Evolutionary conservation across 1,139 yeast genomes (phyloP).

Genomic region (Diutina neorugosa): DNA sequence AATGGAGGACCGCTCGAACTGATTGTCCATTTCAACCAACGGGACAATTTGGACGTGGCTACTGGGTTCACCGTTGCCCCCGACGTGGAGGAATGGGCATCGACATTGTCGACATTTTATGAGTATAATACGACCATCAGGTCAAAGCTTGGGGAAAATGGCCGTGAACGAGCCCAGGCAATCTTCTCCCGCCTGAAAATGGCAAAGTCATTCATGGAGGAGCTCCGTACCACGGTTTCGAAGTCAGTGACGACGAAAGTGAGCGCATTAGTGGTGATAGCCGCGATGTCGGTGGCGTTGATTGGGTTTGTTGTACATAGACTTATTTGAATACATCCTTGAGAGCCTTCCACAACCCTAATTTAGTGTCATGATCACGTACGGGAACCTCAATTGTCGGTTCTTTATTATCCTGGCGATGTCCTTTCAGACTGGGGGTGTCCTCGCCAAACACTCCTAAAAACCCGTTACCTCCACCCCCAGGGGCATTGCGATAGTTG

Average conservation of each 20-base stretch:
- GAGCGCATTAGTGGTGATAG: neutral
- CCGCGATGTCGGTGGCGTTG: neutral
- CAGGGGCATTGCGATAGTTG: neutral
- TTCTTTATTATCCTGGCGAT: neutral
- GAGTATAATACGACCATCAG: neutral
- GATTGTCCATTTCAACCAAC: constrained; percentile 25
- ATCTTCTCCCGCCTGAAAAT: neutral
- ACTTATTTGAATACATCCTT: neutral
- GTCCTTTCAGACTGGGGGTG: neutral
- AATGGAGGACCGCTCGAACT: constrained; percentile 94
- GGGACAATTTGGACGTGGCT: neutral
- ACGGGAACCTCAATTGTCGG: neutral
- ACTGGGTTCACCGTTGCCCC: constrained; percentile 1
- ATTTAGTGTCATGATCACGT: neutral
- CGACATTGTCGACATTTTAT: neutral
- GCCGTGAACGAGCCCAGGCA: neutral
- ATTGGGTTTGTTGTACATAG: neutral
- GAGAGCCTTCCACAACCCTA: constrained; percentile 3
- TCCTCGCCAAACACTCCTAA: neutral
- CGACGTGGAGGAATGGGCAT: neutral
- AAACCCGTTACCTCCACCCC: neutral
- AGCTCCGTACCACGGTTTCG: neutral
- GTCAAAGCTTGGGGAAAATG: neutral
- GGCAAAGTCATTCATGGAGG: neutral
- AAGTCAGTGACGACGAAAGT: neutral